A percentile compares a stretch with the other conserved stretches of the same genome.
These are phyloP conservation scores for Chalciporus chontae DNA, from an alignment of 768 basidiomycete genomes.

Conservation along the genomic window DNA sequence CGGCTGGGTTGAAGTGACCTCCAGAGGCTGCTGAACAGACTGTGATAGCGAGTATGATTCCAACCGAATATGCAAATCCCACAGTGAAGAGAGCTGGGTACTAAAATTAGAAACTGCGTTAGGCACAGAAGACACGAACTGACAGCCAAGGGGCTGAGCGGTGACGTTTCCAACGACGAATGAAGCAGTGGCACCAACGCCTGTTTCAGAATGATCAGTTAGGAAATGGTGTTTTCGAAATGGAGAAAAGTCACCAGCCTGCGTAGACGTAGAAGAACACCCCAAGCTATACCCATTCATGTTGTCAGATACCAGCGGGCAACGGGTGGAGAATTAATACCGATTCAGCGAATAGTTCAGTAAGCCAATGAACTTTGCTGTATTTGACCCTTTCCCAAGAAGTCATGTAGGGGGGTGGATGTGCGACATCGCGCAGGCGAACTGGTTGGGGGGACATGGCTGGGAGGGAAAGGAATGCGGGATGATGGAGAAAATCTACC, in stretches of 20 bases:
- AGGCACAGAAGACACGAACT: constrained; percentile 20
- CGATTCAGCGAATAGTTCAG: constrained; percentile 60
- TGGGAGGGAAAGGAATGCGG: background rate
- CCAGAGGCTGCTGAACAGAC: constrained; percentile 53
- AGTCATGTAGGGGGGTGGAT: constrained; percentile 37
- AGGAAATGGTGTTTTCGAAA: background rate
- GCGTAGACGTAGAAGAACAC: constrained; percentile 59
- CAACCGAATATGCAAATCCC: constrained; percentile 55
- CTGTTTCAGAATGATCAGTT: constrained; percentile 23
- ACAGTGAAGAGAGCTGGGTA: constrained; percentile 50
- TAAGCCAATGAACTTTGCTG: constrained; percentile 46
- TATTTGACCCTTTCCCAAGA: constrained; percentile 51
- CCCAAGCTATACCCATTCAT: constrained; percentile 40
- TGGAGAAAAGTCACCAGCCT: constrained; percentile 31
- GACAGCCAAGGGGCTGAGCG: constrained; percentile 47
- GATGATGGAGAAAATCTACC: background rate
- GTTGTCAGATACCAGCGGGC: constrained; percentile 1
- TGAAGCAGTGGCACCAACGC: constrained; percentile 52
- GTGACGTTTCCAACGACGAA: constrained; percentile 46
- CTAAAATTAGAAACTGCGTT: background rate
- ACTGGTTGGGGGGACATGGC: constrained; percentile 29
- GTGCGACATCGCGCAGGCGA: constrained; percentile 41
- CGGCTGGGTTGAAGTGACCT: constrained; percentile 64
- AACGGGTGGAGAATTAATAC: constrained; percentile 30
- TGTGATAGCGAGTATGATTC: constrained; percentile 56